phyloP scores from a whole-genome alignment of 306 rosid species.

The Trifolium pratense region DNA sequence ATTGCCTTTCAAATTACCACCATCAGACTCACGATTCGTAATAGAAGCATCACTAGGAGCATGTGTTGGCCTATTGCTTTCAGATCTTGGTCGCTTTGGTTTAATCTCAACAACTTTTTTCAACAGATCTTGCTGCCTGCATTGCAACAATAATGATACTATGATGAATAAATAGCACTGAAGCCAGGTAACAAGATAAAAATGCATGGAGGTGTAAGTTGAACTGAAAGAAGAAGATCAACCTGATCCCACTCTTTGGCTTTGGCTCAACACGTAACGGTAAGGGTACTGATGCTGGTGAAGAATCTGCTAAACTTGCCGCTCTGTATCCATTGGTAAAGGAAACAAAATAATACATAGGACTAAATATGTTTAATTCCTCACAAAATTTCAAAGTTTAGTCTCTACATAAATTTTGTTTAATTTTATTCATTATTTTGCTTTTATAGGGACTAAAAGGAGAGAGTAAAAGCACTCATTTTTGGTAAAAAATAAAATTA shows the following conservation, averaged over 20 bases:
- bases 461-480: too few relatives aligned
- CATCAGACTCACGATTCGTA: conserved; percentile 38
- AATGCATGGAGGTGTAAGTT: conserved; percentile 8
- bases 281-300: conserved; percentile 82
- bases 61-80: conserved; percentile 43
- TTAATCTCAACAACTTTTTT: conserved; percentile 89
- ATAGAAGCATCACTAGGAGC: conserved; percentile 29
- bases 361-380: too few relatives aligned
- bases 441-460: too few relatives aligned
- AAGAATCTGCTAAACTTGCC: conserved; percentile 87
- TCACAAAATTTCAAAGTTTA: too few relatives aligned
- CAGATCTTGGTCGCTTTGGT: conserved; percentile 76
- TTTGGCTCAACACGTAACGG: conserved; percentile 94
- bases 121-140: conserved; percentile 89
- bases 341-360: conserved; percentile 45
- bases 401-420: too few relatives aligned
- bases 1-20: conserved; percentile 41
- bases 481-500: too few relatives aligned
- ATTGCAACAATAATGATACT: conserved; percentile 20
- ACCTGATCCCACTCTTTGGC: conserved; percentile 95
- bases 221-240: conserved; percentile 32
- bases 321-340: conserved; percentile 77
- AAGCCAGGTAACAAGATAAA: not conserved
- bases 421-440: too few relatives aligned
- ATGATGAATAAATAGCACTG: conserved; percentile 11